Evolutionary conservation across 176 grass and related monocot genomes (phyloP).

Genomic region (Oropetium thomaeum): DNA sequence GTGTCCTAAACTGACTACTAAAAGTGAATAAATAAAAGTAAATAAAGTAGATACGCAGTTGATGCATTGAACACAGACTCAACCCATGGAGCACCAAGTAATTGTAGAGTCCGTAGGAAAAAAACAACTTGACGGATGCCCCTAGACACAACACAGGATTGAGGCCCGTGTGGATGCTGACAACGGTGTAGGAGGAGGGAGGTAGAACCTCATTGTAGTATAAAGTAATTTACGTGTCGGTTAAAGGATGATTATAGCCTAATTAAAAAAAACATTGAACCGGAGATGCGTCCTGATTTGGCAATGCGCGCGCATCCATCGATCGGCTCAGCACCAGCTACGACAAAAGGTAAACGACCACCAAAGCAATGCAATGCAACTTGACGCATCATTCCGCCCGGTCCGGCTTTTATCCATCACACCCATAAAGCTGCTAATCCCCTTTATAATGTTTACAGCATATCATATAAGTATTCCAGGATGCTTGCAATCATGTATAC

Average conservation of each 20-base stretch:
- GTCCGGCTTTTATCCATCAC: conserved; percentile 17
- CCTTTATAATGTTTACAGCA: neutral
- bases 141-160: neutral
- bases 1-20: too few relatives aligned
- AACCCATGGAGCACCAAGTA: too few relatives aligned
- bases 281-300: neutral
- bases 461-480: neutral
- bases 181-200: neutral
- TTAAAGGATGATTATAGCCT: conserved; percentile 7
- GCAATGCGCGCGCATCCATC: too few relatives aligned
- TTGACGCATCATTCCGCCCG: neutral
- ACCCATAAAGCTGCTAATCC: neutral
- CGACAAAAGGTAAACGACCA: conserved; percentile 11
- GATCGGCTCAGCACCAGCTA: neutral
- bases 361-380: conserved; percentile 1
- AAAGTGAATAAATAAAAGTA: too few relatives aligned
- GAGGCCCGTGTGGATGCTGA: neutral
- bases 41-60: too few relatives aligned
- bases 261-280: neutral
- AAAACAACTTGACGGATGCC: neutral
- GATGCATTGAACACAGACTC: too few relatives aligned
- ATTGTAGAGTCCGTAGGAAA: too few relatives aligned
- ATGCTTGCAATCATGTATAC: too few relatives aligned
- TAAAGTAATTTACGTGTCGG: conserved; percentile 47
- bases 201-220: conserved; percentile 28